Evolutionary conservation across 1,139 yeast species (phyloP).

Genomic region (Wickerhamomyces sp.): DNA sequence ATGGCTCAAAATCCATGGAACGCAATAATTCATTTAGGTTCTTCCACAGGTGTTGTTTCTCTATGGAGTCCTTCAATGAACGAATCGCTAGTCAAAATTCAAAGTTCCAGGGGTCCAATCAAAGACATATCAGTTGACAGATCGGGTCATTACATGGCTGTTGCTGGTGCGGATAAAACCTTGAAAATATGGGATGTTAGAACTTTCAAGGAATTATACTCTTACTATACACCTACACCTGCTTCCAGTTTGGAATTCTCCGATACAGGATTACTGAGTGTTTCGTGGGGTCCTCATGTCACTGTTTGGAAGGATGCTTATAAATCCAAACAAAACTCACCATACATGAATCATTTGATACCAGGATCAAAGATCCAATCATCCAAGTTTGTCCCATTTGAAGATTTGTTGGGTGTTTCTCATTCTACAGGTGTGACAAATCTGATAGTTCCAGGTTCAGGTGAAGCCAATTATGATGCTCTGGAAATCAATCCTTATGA

Average conservation of each 20-base stretch:
- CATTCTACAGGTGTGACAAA: conserved; percentile 75
- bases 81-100: conserved; percentile 78
- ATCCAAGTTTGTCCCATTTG: conserved; percentile 83
- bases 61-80: conserved; percentile 92
- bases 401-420: conserved; percentile 90
- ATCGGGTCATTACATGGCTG: conserved; percentile 93
- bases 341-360: conserved; percentile 87
- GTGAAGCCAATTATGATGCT: conserved; percentile 97
- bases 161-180: conserved; percentile 81
- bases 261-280: conserved; percentile 81
- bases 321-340: conserved; percentile 49
- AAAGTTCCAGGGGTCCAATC: conserved; percentile 81
- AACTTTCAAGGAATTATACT: conserved; percentile 67
- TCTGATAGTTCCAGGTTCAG: conserved; percentile 90
- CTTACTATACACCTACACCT: conserved; percentile 70
- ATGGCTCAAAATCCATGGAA: conserved; percentile 94
- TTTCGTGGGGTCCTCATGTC: conserved; percentile 93
- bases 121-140: conserved; percentile 83
- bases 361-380: conserved; percentile 73
- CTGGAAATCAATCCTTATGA: conserved; percentile 91
- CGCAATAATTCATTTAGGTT: conserved; percentile 93
- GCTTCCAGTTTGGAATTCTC: conserved; percentile 77
- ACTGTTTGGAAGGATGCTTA: conserved; percentile 81
- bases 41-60: conserved; percentile 87
- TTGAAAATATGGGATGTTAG: conserved; percentile 94